A percentile compares a stretch with the other conserved stretches of the same genome.
phyloP scores from a whole-genome alignment of 2,329 filamentous ascomycete species.

The Xylaria sp. region DNA sequence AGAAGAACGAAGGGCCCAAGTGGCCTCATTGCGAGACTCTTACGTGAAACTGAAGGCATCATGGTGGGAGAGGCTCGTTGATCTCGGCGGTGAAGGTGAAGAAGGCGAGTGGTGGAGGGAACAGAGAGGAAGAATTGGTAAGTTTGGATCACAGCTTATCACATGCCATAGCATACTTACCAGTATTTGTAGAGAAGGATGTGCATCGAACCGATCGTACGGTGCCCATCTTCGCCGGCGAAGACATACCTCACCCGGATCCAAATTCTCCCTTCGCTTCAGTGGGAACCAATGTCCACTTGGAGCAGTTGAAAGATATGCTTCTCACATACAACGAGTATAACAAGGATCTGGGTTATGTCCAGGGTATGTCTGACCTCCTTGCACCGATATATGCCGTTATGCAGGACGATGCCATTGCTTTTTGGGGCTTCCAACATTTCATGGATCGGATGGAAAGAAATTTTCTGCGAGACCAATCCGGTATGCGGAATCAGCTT shows the following conservation, averaged over 20 bases:
- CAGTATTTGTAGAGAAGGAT: conserved; percentile 80
- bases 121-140: conserved; percentile 92
- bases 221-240: conserved; percentile 93
- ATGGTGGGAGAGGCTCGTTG: conserved; percentile 95
- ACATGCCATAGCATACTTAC: conserved; percentile 36
- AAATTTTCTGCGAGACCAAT: conserved; percentile 95
- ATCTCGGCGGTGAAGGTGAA: conserved; percentile 80
- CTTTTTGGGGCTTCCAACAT: conserved; percentile 94
- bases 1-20: conserved; percentile 83
- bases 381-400: conserved; percentile 96
- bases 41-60: conserved; percentile 93
- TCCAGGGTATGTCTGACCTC: conserved; percentile 98
- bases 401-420: conserved; percentile 94
- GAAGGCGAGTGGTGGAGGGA: conserved; percentile 97
- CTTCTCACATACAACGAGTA: conserved; percentile 98
- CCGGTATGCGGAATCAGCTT: conserved; percentile 93
- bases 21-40: conserved; percentile 88
- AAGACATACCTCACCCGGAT: conserved; percentile 96
- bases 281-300: conserved; percentile 92
- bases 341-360: conserved; percentile 94
- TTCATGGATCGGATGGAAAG: conserved; percentile 99
- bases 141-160: conserved; percentile 49
- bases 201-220: conserved; percentile 96
- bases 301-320: conserved; percentile 99
- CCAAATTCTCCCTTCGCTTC: conserved; percentile 95